Evolutionary conservation across 352 stramenopile species (phyloP), one percentile per base, ranked within the genome.

Genomic region (Phytophthora pluvialis): DNA sequence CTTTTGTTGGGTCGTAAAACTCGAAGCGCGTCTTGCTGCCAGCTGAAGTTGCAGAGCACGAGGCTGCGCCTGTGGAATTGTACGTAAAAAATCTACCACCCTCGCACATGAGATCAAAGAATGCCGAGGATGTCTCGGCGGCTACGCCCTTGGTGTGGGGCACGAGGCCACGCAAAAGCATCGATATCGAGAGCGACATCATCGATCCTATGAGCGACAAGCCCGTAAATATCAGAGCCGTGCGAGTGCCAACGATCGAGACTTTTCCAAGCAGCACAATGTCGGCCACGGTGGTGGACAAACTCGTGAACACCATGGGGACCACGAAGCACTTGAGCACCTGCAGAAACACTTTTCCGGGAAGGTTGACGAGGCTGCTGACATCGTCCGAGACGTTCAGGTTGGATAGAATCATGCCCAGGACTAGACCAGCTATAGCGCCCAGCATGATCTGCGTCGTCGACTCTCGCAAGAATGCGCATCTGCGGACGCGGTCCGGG

Each of bases 181-280:
- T 81, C 15, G 78, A 59, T 1, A 88, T 64, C 0, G 36, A 50
- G 4, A 88, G 70, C n/a, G 78, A 78, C 10, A 88, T 46, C 26
- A 56, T 47, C 2, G 78, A 52, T 0, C 77, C 72, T 5, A 77
- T 4, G 1, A 46, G 45, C 0, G 83, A 88, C 36, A 88, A 75
- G 3, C 70, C 51, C 3, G 81, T 46, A 46, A 90, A 91, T 49
- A 75, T 85, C 15, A 81, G 42, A 2, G 77, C 75, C 1, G 78
- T 90, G 21, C 78, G 77, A 5, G 70, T 78, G 12, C 83, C 83
- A 21, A 91, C 69, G 1, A 75, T 70, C 1, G 77, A 88, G 13
- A 89, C 79, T 60, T 91, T 90, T 26, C 82, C 80, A 3, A 88
- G 68, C 33, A 88, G 55, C 29, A 91, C 81, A 42, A 91, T 85